Percentiles rank a stretch among this genome's conserved stretches.
phyloP scores from a whole-genome alignment of 179 eudicot genomes.

The Sideroxylon spinosum region DNA sequence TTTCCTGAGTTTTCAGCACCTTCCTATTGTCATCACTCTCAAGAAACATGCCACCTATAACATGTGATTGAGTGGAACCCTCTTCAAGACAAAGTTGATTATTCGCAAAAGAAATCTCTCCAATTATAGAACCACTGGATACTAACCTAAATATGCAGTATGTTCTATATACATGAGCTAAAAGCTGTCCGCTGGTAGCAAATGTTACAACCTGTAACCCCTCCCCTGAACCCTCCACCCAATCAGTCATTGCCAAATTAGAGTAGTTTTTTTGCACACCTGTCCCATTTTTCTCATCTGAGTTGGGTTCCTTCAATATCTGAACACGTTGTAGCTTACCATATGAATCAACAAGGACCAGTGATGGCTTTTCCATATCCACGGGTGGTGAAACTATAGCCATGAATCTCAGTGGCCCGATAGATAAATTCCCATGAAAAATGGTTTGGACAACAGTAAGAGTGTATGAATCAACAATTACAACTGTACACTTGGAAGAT shows the following conservation, averaged over 20 bases:
- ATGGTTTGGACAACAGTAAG: constrained; percentile 75
- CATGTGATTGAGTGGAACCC: constrained; percentile 35
- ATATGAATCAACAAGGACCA: constrained; percentile 56
- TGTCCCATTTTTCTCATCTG: constrained; percentile 37
- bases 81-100: constrained; percentile 34
- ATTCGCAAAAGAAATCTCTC: constrained; percentile 54
- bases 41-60: constrained; percentile 65
- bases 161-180: constrained; percentile 61
- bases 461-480: constrained; percentile 74
- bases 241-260: constrained; percentile 26
- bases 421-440: constrained; percentile 66
- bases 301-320: constrained; percentile 42
- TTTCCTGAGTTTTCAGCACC: constrained; percentile 23
- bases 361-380: constrained; percentile 46
- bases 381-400: constrained; percentile 43
- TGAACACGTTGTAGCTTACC: constrained; percentile 64
- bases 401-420: constrained; percentile 85
- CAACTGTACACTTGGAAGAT: constrained; percentile 58
- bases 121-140: constrained; percentile 43
- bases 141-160: constrained; percentile 55
- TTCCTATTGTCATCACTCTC: constrained; percentile 25
- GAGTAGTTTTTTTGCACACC: constrained; percentile 30
- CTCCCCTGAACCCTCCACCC: constrained; percentile 34
- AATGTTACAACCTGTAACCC: constrained; percentile 50
- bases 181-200: constrained; percentile 44